phyloP scores from a whole-genome alignment of 441 rosid species.

The Breynia disticha region DNA sequence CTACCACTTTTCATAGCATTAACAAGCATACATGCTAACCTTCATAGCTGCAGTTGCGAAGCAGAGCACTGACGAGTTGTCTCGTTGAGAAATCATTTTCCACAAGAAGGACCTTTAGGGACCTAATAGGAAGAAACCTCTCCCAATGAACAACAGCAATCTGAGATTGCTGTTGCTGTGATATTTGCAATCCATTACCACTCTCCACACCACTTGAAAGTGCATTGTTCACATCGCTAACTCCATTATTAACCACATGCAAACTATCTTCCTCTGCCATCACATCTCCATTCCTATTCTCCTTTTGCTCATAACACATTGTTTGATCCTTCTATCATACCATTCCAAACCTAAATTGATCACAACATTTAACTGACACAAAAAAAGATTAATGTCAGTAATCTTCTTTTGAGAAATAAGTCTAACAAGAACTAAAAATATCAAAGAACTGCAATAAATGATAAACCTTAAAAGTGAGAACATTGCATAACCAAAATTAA shows the following conservation, averaged over 20 bases:
- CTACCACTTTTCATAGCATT: too few species aligned
- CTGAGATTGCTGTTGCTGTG: slow-evolving; percentile 37
- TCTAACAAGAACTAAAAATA: too few species aligned
- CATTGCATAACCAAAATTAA: too few species aligned
- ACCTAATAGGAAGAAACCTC: slow-evolving; percentile 57
- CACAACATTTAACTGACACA: background rate
- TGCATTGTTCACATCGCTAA: slow-evolving; percentile 22
- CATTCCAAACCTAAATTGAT: background rate
- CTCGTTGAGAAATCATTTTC: slow-evolving; percentile 79
- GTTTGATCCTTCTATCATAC: background rate
- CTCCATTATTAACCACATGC: slow-evolving; percentile 22
- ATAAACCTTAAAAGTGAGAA: too few species aligned
- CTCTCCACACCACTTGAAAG: slow-evolving; percentile 16
- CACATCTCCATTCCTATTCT: slow-evolving; percentile 27
- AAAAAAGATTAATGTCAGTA: too few species aligned
- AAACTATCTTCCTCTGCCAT: slow-evolving; percentile 30
- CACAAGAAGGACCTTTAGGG: slow-evolving; percentile 77
- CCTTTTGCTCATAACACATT: slow-evolving; percentile 32
- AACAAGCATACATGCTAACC: slow-evolving; percentile 31
- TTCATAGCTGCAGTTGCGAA: slow-evolving; percentile 77
- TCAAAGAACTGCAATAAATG: too few species aligned
- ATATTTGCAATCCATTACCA: slow-evolving; percentile 30
- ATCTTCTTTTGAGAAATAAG: too few species aligned
- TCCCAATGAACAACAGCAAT: slow-evolving; percentile 53
- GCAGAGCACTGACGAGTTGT: slow-evolving; percentile 64